phyloP scores from a whole-genome alignment of 257 asterid species.

The Coffea canephora region DNA sequence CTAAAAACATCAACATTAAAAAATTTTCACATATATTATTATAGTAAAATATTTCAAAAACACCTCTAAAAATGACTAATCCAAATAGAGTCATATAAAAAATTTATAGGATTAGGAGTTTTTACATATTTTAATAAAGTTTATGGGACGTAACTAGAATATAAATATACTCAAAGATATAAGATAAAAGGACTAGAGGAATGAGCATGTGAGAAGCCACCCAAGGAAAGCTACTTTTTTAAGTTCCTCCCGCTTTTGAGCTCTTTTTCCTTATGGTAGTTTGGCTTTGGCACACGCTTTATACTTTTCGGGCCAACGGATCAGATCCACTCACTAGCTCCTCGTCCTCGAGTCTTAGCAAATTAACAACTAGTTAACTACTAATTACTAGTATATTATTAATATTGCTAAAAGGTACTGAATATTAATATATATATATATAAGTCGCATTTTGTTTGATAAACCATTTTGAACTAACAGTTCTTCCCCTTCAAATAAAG shows the following conservation, averaged over 20 bases:
- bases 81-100: too few relatives aligned
- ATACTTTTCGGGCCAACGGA: constrained; percentile 5
- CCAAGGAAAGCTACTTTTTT: constrained; percentile 6
- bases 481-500: not conserved
- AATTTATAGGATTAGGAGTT: not conserved
- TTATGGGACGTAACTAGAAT: not conserved
- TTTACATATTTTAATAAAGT: too few relatives aligned
- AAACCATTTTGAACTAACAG: constrained; percentile 1
- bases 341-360: not conserved
- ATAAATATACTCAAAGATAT: not conserved
- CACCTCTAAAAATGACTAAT: too few relatives aligned
- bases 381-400: not conserved
- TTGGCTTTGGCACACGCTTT: not conserved
- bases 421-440: not conserved
- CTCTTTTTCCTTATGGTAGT: not conserved
- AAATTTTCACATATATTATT: too few relatives aligned
- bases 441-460: not conserved
- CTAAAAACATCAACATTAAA: too few relatives aligned
- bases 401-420: not conserved
- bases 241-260: not conserved
- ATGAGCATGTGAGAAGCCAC: constrained; percentile 6
- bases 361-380: not conserved
- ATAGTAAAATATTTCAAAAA: too few relatives aligned
- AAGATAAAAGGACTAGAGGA: too few relatives aligned
- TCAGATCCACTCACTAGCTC: constrained; percentile 1